These are phyloP conservation scores for Candida quercuum DNA, from an alignment of 805 yeast species.

Conservation along the genomic window DNA sequence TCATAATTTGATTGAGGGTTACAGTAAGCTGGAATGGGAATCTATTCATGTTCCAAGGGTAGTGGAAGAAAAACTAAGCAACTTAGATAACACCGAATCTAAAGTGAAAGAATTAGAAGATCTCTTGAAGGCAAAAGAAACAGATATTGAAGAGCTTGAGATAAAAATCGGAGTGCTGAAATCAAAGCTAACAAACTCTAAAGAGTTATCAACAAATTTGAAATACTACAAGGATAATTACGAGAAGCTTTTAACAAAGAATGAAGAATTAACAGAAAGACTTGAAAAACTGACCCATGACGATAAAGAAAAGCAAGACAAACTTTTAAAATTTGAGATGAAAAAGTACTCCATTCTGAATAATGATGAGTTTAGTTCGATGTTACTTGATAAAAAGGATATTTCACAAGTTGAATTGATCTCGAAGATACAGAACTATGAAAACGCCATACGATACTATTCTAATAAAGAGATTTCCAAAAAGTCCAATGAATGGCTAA, in stretches of 20 bases:
- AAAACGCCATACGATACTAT: constrained; percentile 22
- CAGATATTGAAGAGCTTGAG: constrained; percentile 34
- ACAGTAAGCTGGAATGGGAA: not conserved
- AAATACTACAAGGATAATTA: constrained; percentile 21
- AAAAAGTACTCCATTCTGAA: constrained; percentile 19
- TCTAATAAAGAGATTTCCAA: not conserved
- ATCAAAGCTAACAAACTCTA: constrained; percentile 33
- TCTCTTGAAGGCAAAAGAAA: constrained; percentile 7
- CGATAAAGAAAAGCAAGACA: constrained; percentile 18
- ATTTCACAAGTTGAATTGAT: constrained; percentile 32
- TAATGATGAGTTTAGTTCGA: constrained; percentile 27
- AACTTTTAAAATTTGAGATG: constrained; percentile 24
- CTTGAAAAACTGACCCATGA: constrained; percentile 15
- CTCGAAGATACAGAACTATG: constrained; percentile 39
- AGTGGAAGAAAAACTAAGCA: not conserved
- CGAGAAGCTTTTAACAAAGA: constrained; percentile 8
- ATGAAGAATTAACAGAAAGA: constrained; percentile 8
- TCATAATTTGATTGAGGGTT: not conserved
- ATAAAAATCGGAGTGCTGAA: constrained; percentile 42
- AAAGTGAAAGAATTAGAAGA: constrained; percentile 1
- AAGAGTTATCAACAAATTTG: constrained; percentile 24
- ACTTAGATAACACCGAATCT: not conserved
- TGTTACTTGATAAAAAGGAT: constrained; percentile 22
- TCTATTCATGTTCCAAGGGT: not conserved
- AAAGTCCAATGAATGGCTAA: constrained; percentile 7